A percentile compares a stretch with the other conserved stretches of the same genome.
These are phyloP conservation scores for Pichia sp. DNA, from an alignment of 1,139 yeast genomes.

Conservation along the genomic window DNA sequence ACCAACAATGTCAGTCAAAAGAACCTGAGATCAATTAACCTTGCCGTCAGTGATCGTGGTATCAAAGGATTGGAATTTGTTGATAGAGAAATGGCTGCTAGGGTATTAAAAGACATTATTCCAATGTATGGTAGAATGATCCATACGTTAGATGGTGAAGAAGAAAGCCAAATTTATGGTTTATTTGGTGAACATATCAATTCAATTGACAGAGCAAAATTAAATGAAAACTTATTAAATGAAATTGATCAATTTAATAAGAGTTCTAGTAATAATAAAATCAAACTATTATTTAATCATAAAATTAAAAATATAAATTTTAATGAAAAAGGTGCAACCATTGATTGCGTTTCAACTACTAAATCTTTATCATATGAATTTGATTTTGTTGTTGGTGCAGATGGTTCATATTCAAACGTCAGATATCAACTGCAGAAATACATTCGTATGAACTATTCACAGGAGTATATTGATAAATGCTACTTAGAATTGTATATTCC, in stretches of 20 bases:
- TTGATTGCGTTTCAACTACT: slow-evolving; percentile 3
- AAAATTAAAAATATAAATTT: slow-evolving; percentile 37
- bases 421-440: slow-evolving; percentile 63
- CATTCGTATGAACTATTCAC: slow-evolving; percentile 63
- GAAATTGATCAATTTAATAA: slow-evolving; percentile 42
- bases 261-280: slow-evolving; percentile 30
- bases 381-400: slow-evolving; percentile 73
- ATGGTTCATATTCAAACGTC: slow-evolving; percentile 77
- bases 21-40: slow-evolving; percentile 64
- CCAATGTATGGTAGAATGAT: slow-evolving; percentile 93
- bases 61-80: slow-evolving; percentile 60
- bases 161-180: slow-evolving; percentile 70
- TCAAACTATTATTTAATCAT: slow-evolving; percentile 49
- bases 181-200: slow-evolving; percentile 80
- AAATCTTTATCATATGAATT: slow-evolving; percentile 7
- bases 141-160: slow-evolving; percentile 60
- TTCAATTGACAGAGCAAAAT: slow-evolving; percentile 69
- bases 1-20: slow-evolving; percentile 21
- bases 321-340: slow-evolving; percentile 6
- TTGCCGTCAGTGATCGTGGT: slow-evolving; percentile 84
- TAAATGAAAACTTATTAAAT: slow-evolving; percentile 59
- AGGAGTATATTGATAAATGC: slow-evolving; percentile 78
- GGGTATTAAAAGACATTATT: slow-evolving; percentile 54
- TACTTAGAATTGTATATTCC: slow-evolving; percentile 77
- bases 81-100: slow-evolving; percentile 49